Conservation (phyloP, 352 stramenopile genomes). For the Phytophthora gonapodyides region DNA sequence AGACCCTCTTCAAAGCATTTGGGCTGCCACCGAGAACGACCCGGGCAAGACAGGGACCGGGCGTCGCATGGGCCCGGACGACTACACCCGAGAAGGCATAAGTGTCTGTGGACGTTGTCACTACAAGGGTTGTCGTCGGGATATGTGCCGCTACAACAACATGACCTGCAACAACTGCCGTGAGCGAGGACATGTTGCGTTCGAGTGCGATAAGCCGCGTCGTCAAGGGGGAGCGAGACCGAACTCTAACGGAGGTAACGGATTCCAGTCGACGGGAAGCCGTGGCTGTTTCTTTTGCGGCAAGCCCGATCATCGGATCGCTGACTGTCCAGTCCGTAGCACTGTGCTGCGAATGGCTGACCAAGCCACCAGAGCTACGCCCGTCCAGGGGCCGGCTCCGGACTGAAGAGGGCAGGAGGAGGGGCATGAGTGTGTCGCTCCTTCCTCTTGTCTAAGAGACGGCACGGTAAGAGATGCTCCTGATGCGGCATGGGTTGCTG, state of each 20-base stretch:
- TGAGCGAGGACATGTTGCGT: neutral
- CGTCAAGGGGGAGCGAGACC: neutral
- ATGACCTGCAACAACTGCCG: neutral
- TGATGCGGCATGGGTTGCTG: no score
- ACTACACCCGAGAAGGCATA: neutral
- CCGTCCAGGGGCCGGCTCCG: no score
- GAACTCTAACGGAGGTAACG: neutral
- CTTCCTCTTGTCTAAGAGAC: no score
- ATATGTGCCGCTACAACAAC: conserved; percentile 1
- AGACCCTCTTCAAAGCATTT: neutral
- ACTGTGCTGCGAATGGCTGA: neutral
- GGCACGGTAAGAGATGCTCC: no score
- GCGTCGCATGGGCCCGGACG: neutral
- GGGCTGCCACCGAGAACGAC: neutral
- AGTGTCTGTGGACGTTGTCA: neutral
- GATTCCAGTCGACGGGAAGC: no score
- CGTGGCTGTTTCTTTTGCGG: neutral
- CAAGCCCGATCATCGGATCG: neutral
- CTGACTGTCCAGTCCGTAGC: neutral
- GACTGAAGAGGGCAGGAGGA: neutral
- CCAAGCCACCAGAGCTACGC: no score
- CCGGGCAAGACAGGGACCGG: neutral
- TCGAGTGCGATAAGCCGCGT: neutral
- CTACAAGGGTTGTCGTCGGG: neutral
- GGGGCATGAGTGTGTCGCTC: no score